Base-by-base conservation (phyloP, 192 early-diverging fungal genomes). In the Piromyces finnis region DNA sequence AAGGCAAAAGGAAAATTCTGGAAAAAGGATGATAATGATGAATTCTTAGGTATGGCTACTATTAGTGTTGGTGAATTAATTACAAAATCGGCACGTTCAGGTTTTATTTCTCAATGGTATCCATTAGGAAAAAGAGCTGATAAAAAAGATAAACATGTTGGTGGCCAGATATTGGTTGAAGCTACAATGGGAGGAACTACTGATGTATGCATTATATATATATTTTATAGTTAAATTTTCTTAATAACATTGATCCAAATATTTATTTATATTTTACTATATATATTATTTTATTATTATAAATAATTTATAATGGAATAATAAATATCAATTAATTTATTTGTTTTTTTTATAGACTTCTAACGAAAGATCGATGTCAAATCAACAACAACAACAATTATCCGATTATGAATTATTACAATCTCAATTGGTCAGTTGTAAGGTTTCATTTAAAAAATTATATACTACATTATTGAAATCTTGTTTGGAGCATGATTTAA, bases 91-190 rank as follows among this genome's bases (percentile, higher is more conserved):
- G 83, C 39, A 3, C 32, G 82, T 77, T 83, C 86, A 26, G 87
- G 86, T 5, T 81, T 32, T 29, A 35, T 86, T 28, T 80, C 77
- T 28, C 79, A 82, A 29, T 87, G 85, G 86, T 84, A 80, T 59
- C 39, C 17, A 22, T 84, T 89, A 18, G 82, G 80, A 22, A 83
- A 85, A 7, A 28, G 86, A 32, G 84, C 86, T 77, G 78, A 80
- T 29, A 87, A 85, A 80, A 89, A 89, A 81, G 88, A 89, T 80
- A 87, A 88, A 80, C 89, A 89, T 82, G 87, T 89, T n/a, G 88
- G 88, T 22, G 88, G 88, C 12, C 84, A 87, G 29, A 83, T 89
- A 22, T 78, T 86, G 13, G 35, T 89, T 18, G 88, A 87, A 77
- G 82, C 83, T 51, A 77, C 82, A 77, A 81, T 89, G 78, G 81